A percentile compares a stretch with the other conserved stretches of the same genome.
phyloP scores from a whole-genome alignment of 371 early-diverging fungal genomes.

The Mortierella sp. region DNA sequence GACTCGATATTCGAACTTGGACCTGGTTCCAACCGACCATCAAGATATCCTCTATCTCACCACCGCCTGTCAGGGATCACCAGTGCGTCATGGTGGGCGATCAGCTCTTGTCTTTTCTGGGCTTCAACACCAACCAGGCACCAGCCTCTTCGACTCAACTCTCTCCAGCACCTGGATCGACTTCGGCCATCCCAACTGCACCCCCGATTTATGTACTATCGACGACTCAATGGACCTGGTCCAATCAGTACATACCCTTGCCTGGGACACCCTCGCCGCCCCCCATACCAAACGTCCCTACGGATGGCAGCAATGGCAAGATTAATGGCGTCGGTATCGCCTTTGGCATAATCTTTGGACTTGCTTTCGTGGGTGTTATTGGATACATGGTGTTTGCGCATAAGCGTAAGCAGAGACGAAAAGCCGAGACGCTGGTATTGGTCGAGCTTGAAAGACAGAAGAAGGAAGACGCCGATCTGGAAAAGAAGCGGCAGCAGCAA shows the following conservation, averaged over 20 bases:
- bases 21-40: slow-evolving; percentile 29
- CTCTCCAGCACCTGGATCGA: not conserved
- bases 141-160: slow-evolving; percentile 17
- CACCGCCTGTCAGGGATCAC: slow-evolving; percentile 42
- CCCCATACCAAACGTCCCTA: slow-evolving; percentile 18
- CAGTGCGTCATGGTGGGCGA: slow-evolving; percentile 48
- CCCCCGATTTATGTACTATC: slow-evolving; percentile 42
- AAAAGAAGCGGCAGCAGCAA: slow-evolving; percentile 16
- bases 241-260: slow-evolving; percentile 22
- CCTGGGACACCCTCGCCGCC: slow-evolving; percentile 36
- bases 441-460: slow-evolving; percentile 30
- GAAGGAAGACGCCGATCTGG: slow-evolving; percentile 21
- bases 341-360: slow-evolving; percentile 34
- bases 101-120: slow-evolving; percentile 41
- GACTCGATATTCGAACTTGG: slow-evolving; percentile 32
- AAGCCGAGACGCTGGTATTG: slow-evolving; percentile 20
- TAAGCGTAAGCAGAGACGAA: slow-evolving; percentile 19
- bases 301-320: slow-evolving; percentile 28
- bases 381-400: slow-evolving; percentile 29
- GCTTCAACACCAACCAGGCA: slow-evolving; percentile 38
- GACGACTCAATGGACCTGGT: slow-evolving; percentile 25
- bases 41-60: not conserved
- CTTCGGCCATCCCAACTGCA: slow-evolving; percentile 10
- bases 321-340: slow-evolving; percentile 26
- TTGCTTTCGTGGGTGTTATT: slow-evolving; percentile 27